Conservation (phyloP, 306 rosid genomes). For the Astragalus membranaceus region DNA sequence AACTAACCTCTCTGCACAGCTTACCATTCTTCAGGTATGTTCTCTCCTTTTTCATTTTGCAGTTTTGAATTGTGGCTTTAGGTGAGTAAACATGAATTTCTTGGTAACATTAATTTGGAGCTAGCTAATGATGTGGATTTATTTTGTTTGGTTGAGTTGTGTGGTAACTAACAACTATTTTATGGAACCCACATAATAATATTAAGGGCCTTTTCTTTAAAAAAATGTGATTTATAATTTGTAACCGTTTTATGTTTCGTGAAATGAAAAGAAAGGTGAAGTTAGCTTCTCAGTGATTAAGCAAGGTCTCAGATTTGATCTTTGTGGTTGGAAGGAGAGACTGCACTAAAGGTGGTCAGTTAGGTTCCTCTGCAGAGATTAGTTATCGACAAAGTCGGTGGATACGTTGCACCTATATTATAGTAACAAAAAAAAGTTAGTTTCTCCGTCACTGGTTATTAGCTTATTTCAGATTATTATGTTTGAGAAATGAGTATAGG, state of each 20-base stretch:
- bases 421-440: no score
- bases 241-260: not conserved
- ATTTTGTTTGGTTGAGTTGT: constrained; percentile 9
- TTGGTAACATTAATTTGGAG: constrained; percentile 4
- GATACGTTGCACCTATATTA: no score
- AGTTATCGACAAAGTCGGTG: no score
- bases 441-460: not conserved
- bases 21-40: constrained; percentile 80
- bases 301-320: no score
- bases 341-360: no score
- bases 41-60: constrained; percentile 10
- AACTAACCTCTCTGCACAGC: constrained; percentile 89
- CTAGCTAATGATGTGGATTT: constrained; percentile 7
- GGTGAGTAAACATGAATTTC: not conserved
- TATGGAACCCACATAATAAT: constrained; percentile 17
- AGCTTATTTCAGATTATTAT: not conserved
- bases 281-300: not conserved
- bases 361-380: no score
- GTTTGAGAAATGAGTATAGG: not conserved
- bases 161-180: constrained; percentile 22
- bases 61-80: constrained; percentile 1
- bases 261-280: not conserved
- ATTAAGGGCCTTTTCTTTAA: not conserved
- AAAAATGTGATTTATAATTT: not conserved
- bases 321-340: no score